These are phyloP conservation scores for Candida sp. DNA, from an alignment of 1,139 yeast species.

Conservation along the genomic window DNA sequence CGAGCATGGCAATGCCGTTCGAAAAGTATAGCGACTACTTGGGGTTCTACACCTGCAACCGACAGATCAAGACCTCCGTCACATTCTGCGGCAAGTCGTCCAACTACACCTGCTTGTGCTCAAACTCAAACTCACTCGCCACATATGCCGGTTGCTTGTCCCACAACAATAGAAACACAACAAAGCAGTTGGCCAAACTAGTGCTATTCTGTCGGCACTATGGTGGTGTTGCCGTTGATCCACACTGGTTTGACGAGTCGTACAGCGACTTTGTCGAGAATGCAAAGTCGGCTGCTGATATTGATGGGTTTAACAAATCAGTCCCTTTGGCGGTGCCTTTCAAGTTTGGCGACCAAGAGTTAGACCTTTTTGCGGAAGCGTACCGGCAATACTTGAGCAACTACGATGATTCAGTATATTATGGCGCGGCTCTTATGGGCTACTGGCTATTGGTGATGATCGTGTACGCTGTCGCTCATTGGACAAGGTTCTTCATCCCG, in stretches of 20 bases:
- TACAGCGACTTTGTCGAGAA: constrained; percentile 18
- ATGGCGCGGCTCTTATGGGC: constrained; percentile 52
- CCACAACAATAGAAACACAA: constrained; percentile 5
- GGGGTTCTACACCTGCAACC: constrained; percentile 21
- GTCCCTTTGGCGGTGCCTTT: too few species aligned
- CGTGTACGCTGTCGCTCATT: constrained; percentile 43
- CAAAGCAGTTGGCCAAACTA: background rate
- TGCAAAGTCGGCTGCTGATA: constrained; percentile 23
- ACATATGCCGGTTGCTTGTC: constrained; percentile 21
- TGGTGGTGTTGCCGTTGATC: constrained; percentile 18
- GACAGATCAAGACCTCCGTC: constrained; percentile 16
- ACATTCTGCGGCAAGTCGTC: constrained; percentile 15
- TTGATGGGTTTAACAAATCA: constrained; percentile 25
- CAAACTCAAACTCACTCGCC: constrained; percentile 16
- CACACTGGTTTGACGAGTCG: constrained; percentile 20
- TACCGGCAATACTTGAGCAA: constrained; percentile 36
- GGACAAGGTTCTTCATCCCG: constrained; percentile 38
- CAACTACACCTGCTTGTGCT: constrained; percentile 15
- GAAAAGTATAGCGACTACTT: too few species aligned
- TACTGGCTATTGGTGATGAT: constrained; percentile 53
- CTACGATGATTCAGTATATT: constrained; percentile 42
- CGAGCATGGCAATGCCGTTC: too few species aligned
- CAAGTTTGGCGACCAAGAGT: constrained; percentile 16
- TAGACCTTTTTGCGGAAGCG: constrained; percentile 19
- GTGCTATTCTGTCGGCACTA: constrained; percentile 5